Evolutionary conservation across 306 rosid genomes (phyloP).

Genomic region (Gastrolobium bilobum): DNA sequence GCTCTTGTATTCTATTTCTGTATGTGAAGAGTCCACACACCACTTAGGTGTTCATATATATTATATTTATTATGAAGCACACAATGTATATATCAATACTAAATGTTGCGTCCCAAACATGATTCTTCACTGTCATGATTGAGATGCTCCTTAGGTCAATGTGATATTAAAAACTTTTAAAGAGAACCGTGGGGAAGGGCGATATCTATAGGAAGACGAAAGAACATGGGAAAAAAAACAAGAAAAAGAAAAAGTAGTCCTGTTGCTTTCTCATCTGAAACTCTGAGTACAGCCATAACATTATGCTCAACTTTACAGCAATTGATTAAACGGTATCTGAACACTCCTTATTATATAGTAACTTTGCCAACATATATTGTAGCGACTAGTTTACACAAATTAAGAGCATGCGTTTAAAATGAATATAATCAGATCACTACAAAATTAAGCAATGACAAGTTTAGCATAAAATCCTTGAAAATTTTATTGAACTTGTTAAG

Average conservation of each 20-base stretch:
- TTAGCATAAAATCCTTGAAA: constrained; percentile 12
- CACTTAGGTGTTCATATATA: not conserved
- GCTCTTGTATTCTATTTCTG: constrained; percentile 28
- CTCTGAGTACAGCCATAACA: not conserved
- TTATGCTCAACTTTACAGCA: constrained; percentile 11
- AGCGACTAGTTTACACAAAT: not conserved
- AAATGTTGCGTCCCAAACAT: constrained; percentile 50
- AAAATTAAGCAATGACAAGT: not conserved
- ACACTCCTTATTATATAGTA: not conserved
- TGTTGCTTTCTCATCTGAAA: constrained; percentile 52
- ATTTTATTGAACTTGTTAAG: constrained; percentile 39
- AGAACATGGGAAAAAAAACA: not conserved
- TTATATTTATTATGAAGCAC: constrained; percentile 15
- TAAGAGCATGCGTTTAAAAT: constrained; percentile 2
- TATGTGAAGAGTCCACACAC: not conserved
- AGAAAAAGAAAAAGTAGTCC: constrained; percentile 20
- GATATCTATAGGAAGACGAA: not conserved
- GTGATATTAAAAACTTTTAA: not conserved
- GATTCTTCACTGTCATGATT: constrained; percentile 63
- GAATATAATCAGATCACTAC: not conserved
- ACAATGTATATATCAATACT: constrained; percentile 54
- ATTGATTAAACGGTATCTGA: not conserved
- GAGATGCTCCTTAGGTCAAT: constrained; percentile 40
- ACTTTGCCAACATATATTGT: not conserved
- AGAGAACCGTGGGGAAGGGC: not conserved